Conservation (phyloP, 2,329 filamentous ascomycete species). For the Beauveria pseudobassiana region DNA sequence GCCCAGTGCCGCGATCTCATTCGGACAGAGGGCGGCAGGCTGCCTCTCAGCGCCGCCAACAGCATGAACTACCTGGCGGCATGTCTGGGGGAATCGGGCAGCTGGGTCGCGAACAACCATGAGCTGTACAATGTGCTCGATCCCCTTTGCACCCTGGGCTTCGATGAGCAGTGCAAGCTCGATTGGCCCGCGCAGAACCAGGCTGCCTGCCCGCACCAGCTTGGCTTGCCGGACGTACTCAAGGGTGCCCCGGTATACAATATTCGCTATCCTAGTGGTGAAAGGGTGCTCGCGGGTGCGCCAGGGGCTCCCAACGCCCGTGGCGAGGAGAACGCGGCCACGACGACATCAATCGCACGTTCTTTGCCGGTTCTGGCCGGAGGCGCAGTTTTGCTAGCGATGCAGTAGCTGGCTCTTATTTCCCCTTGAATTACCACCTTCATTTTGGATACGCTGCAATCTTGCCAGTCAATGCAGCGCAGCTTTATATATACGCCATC, state of each 20-base stretch:
- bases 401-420: background rate
- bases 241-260: constrained; percentile 36
- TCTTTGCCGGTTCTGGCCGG: background rate
- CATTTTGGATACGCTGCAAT: background rate
- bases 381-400: background rate
- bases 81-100: constrained; percentile 31
- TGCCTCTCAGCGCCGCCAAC: constrained; percentile 41
- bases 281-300: constrained; percentile 28
- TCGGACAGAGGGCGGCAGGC: constrained; percentile 29
- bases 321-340: background rate
- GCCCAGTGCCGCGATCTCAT: constrained; percentile 42
- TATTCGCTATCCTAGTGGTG: constrained; percentile 37
- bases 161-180: constrained; percentile 38
- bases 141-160: constrained; percentile 36
- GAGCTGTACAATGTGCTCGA: constrained; percentile 45
- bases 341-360: background rate
- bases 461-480: background rate
- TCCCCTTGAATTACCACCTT: background rate
- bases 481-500: background rate
- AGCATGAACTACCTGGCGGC: constrained; percentile 45
- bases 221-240: constrained; percentile 31
- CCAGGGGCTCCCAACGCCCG: background rate
- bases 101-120: constrained; percentile 42
- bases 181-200: constrained; percentile 38
- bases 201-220: constrained; percentile 33